Conservation (phyloP, 345 rosid genomes). For the Eucalyptus cloeziana region DNA sequence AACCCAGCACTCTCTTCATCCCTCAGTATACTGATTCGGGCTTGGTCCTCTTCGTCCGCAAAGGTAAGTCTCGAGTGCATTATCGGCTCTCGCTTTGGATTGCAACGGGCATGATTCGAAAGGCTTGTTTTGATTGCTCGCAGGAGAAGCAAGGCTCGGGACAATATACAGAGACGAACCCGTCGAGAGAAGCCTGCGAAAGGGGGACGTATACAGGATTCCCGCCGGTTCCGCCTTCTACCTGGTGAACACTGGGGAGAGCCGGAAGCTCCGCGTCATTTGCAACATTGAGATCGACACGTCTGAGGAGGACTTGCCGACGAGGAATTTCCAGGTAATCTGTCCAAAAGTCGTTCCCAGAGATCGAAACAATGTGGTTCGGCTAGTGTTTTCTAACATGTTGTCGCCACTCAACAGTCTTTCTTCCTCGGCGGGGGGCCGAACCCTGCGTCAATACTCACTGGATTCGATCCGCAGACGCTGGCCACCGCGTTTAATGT, state of each 20-base stretch:
- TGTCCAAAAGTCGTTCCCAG: not conserved
- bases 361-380: conserved; percentile 25
- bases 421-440: conserved; percentile 88
- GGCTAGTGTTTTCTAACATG: not conserved
- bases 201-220: conserved; percentile 52
- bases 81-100: not conserved
- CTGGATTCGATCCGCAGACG: conserved; percentile 51
- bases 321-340: conserved; percentile 53
- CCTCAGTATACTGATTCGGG: conserved; percentile 80
- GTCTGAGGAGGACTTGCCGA: conserved; percentile 52
- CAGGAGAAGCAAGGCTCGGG: conserved; percentile 86
- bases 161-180: conserved; percentile 35
- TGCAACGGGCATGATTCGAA: not conserved
- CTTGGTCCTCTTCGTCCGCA: conserved; percentile 57
- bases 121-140: not conserved
- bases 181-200: conserved; percentile 39
- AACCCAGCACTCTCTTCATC: conserved; percentile 62
- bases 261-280: conserved; percentile 58
- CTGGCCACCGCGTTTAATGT: conserved; percentile 76
- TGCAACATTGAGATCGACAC: conserved; percentile 74
- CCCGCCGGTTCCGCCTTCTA: conserved; percentile 79
- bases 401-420: conserved; percentile 23
- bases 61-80: conserved; percentile 14
- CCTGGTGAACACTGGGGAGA: conserved; percentile 45
- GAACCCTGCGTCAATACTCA: conserved; percentile 42